These are phyloP conservation scores for Podospora conica DNA, from an alignment of 495 filamentous ascomycete genomes.

Conservation along the genomic window DNA sequence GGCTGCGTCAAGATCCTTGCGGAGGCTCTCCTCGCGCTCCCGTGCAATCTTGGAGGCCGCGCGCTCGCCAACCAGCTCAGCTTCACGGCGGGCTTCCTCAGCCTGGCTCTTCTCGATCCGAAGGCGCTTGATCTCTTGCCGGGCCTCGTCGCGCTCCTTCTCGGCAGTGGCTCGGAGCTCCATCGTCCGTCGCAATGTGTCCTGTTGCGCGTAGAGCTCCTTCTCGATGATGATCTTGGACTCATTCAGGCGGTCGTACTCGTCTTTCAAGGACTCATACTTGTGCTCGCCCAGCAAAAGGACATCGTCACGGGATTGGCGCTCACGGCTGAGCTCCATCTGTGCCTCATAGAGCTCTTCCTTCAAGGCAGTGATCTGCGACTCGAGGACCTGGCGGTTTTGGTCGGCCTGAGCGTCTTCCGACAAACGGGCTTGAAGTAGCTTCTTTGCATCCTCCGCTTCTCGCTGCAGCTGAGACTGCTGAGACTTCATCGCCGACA, in stretches of 20 bases:
- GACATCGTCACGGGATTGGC: constrained; percentile 94
- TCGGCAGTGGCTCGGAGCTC: constrained; percentile 75
- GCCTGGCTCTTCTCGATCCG: constrained; percentile 74
- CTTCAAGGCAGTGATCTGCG: constrained; percentile 83
- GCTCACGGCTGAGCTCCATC: constrained; percentile 81
- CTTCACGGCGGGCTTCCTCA: constrained; percentile 77
- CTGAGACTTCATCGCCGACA: constrained; percentile 79
- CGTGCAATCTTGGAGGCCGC: constrained; percentile 69
- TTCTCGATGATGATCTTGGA: constrained; percentile 97
- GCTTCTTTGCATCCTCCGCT: constrained; percentile 75
- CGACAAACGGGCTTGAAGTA: constrained; percentile 81
- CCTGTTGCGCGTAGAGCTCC: constrained; percentile 96
- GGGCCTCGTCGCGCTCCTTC: constrained; percentile 80
- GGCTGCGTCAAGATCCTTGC: constrained; percentile 70
- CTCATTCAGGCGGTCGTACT: constrained; percentile 83
- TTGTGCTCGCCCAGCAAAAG: constrained; percentile 89
- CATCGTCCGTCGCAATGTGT: constrained; percentile 80
- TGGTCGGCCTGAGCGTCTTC: constrained; percentile 84
- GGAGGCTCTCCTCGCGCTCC: constrained; percentile 72
- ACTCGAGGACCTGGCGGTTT: constrained; percentile 77
- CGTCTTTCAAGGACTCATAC: constrained; percentile 68
- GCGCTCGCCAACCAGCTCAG: constrained; percentile 74
- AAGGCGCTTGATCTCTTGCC: constrained; percentile 74
- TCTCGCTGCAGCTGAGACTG: constrained; percentile 79
- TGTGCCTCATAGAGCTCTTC: constrained; percentile 76